phyloP scores from a whole-genome alignment of 2,329 filamentous ascomycete genomes.

The Neopestalotiopsis clavispora region DNA sequence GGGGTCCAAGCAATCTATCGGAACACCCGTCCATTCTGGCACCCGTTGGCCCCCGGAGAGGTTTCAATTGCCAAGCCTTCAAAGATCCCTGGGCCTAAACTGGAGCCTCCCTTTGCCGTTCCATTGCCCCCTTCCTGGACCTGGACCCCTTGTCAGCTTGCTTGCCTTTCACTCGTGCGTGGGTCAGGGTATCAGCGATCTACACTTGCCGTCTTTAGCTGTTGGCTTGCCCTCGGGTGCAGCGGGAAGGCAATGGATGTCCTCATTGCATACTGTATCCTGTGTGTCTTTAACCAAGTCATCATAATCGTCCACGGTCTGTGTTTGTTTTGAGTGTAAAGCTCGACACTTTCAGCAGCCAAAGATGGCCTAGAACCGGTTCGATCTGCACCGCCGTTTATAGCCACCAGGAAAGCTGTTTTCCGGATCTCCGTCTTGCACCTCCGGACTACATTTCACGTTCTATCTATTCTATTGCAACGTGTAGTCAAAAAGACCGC shows the following conservation, averaged over 20 bases:
- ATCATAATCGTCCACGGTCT: neutral
- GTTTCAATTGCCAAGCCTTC: neutral
- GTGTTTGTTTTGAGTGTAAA: neutral
- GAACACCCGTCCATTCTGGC: constrained; percentile 3
- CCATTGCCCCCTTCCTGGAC: neutral
- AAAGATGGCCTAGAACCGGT: no score
- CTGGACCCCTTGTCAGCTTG: neutral
- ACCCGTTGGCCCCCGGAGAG: neutral
- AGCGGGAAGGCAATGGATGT: neutral
- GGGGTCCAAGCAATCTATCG: constrained; percentile 9
- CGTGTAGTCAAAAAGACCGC: no score
- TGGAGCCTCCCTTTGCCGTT: neutral
- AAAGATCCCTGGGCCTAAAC: neutral
- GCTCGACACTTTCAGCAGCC: neutral
- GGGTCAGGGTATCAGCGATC: constrained; percentile 11
- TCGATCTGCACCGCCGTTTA: no score
- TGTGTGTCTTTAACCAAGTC: neutral
- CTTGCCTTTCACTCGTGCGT: neutral
- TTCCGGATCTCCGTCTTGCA: no score
- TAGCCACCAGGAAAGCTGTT: no score
- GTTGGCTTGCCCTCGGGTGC: neutral
- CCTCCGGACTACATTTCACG: no score
- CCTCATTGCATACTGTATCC: neutral
- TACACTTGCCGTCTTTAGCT: constrained; percentile 18
- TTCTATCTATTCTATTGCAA: no score